Base-by-base conservation (phyloP, 148 eudicot species). In the Agrostemma githago region DNA sequence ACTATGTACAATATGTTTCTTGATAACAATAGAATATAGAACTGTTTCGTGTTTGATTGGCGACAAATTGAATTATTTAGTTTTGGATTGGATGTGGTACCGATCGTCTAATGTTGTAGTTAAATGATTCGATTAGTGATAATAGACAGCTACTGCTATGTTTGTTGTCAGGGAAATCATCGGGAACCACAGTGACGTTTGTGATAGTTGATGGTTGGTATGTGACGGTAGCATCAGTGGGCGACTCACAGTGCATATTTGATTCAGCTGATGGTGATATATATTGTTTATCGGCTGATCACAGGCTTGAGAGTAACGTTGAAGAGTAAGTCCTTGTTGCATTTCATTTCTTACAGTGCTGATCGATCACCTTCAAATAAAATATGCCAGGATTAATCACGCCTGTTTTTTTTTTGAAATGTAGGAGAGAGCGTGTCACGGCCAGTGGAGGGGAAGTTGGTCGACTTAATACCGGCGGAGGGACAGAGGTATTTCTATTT, bases 101-200 rank as follows among this genome's bases (percentile, higher is more conserved):
- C 43, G 37, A 37, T 64, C 19, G 42, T 37, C 68, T 38, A 51
- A 39, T 11, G 68, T 64, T 3, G 68, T 8, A 6, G 41, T 12
- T 64, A 64, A 14, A 3, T 37, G n/a, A 34, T 10, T 34, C 4
- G 43, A 64, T 39, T 15, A 64, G 68, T 37, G 68, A 34, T 12
- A 37, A 9, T 62, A 62, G 66, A 62, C 37, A 10, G 3, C 14
- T 37, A 38, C 20, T 71, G 68, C 8, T 67, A 19, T 65, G 77
- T 68, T 76, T 41, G 6, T 62, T 80, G 19, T 77, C 96, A 95
- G 98, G 89, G 14, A 83, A 87, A 88, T 80, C 89, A 5, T 95
- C 98, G 7, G 98, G 98, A 81, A 95, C 98, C 51, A 95, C 98
- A 3, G 97, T 88, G 56, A 95, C 97, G 21, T 89, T 95, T 85